Conservation (phyloP, 2,329 filamentous ascomycete genomes). For the Penicillium sp. region DNA sequence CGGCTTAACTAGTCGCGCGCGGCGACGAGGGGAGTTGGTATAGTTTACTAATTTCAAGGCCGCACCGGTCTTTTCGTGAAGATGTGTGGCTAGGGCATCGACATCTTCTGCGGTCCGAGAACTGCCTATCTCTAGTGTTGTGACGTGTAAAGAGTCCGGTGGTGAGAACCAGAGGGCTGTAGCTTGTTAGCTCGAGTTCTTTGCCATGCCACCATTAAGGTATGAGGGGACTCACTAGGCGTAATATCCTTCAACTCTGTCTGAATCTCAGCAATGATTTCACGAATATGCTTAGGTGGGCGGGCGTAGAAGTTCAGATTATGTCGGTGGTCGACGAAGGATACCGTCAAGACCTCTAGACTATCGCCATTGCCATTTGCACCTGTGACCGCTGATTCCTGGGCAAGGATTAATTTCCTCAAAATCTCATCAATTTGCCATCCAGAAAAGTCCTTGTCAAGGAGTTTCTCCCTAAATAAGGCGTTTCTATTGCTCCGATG, state of each 20-base stretch:
- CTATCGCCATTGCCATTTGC: constrained; percentile 42
- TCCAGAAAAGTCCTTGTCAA: constrained; percentile 69
- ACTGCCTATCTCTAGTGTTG: constrained; percentile 82
- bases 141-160: constrained; percentile 77
- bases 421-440: constrained; percentile 79
- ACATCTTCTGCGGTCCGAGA: constrained; percentile 75
- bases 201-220: too few species aligned
- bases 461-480: constrained; percentile 75
- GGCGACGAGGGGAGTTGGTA: constrained; percentile 65
- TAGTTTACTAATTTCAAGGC: constrained; percentile 68
- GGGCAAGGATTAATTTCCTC: constrained; percentile 62
- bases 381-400: constrained; percentile 32
- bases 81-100: constrained; percentile 60
- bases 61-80: constrained; percentile 54
- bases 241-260: constrained; percentile 65
- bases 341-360: constrained; percentile 47
- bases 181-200: not conserved
- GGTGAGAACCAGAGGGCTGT: constrained; percentile 88
- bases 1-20: constrained; percentile 79
- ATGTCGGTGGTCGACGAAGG: constrained; percentile 75
- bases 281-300: constrained; percentile 72
- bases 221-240: constrained; percentile 63
- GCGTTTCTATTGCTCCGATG: constrained; percentile 78
- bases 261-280: constrained; percentile 73
- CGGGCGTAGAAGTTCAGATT: constrained; percentile 89